Evolutionary conservation across 2,329 filamentous ascomycete species (phyloP).

Genomic region (Pestalotiopsis sp.): DNA sequence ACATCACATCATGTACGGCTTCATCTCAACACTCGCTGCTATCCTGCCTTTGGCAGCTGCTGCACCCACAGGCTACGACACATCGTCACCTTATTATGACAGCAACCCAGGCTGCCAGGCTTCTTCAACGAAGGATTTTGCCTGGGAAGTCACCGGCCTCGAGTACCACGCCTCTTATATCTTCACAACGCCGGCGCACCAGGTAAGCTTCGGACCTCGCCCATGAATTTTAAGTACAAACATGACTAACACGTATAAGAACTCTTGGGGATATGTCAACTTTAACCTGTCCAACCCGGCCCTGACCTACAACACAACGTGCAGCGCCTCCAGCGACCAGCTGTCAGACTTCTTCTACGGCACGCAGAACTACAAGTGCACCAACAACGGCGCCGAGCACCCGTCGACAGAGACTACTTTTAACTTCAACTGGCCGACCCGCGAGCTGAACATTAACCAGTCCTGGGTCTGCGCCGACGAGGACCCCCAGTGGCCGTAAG

Average conservation of each 20-base stretch:
- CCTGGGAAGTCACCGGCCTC: conserved; percentile 47
- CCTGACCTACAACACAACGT: conserved; percentile 38
- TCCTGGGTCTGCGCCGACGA: conserved; percentile 48
- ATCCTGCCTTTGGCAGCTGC: conserved; percentile 29
- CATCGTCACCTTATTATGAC: conserved; percentile 18
- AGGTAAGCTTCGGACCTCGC: conserved; percentile 21
- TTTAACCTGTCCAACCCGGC: conserved; percentile 54
- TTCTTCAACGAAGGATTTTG: conserved; percentile 34
- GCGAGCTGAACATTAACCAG: conserved; percentile 47
- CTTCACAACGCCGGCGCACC: conserved; percentile 55
- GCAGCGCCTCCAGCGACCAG: conserved; percentile 43
- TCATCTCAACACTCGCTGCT: conserved; percentile 27
- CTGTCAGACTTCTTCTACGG: conserved; percentile 55
- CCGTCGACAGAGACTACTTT: conserved; percentile 34
- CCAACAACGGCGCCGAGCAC: conserved; percentile 26
- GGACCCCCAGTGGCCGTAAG: conserved; percentile 41
- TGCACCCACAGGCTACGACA: conserved; percentile 21
- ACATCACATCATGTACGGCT: conserved; percentile 23
- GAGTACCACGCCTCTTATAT: conserved; percentile 50
- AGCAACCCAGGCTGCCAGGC: conserved; percentile 33
- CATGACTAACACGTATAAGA: conserved; percentile 19
- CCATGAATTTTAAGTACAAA: background rate
- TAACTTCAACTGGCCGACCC: conserved; percentile 40
- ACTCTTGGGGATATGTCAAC: conserved; percentile 46
- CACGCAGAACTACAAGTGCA: conserved; percentile 46